Base-by-base conservation (phyloP, 768 basidiomycete species). In the Clavaria fumosa region DNA sequence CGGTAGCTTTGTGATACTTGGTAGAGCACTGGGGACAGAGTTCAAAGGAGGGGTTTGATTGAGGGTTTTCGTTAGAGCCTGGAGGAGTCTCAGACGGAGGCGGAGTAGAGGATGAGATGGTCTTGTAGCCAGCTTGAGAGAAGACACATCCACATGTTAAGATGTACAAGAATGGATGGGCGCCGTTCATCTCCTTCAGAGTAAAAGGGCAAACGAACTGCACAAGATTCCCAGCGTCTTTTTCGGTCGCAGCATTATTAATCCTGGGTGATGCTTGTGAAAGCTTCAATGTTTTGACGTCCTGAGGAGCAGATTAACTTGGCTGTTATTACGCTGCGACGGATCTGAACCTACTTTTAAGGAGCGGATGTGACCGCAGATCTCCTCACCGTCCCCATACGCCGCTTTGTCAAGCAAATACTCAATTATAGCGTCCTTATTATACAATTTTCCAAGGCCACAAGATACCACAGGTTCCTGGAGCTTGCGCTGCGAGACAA, bases 141-240 rank as follows among this genome's bases (percentile, higher is more conserved):
- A 96, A 86, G 22, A 89, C 86, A 53, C 88, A 91, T 11, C 90
- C 90, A 49, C 93, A 97, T 0, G 77, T 60, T 10, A 68, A 64
- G 46, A 96, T 56, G 52, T 90, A 93, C 37, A 90, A 76, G 54
- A 97, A 97, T 0, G 89, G 86, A 37, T 81, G 70, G 3, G 56
- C 53, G 10, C 95, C 95, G 47, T 86, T 89, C 89, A 96, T 96
- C 59, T 95, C 93, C 55, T 88, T 86, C 45, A 85, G 61, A 1
- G 80, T 86, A 36, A 97, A 66, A 1, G 95, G 86, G 60, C 95
- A 99, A 39, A 90, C 75, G 49, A 90, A 97, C 37, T 69, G 71
- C n/a, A n/a, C n/a, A n/a, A n/a, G n/a, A n/a, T n/a, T n/a, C n/a
- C n/a, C n/a, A n/a, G n/a, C n/a, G n/a, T n/a, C n/a, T n/a, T n/a